Conservation (phyloP, 768 basidiomycete genomes). For the Agaricus subrufescens region DNA sequence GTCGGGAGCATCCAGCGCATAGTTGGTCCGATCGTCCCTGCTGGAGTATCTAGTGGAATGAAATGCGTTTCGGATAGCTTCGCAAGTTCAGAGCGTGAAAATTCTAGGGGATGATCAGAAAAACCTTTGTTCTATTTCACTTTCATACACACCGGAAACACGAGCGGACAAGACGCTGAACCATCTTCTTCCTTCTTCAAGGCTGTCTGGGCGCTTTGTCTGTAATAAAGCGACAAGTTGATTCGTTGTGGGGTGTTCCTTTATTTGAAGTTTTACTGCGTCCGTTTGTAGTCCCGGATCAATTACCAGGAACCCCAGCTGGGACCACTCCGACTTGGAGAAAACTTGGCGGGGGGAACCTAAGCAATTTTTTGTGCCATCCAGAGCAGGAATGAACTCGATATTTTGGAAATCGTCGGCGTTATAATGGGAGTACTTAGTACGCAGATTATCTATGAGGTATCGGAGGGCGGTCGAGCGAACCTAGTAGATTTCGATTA, state of each 20-base stretch:
- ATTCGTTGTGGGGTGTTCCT: conserved; percentile 60
- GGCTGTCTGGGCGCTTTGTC: conserved; percentile 48
- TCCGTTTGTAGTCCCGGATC: conserved; percentile 48
- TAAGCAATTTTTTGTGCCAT: conserved; percentile 45
- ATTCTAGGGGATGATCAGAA: conserved; percentile 37
- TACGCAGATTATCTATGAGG: conserved; percentile 67
- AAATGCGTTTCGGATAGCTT: conserved; percentile 55
- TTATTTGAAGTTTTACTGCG: conserved; percentile 62
- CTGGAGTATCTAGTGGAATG: conserved; percentile 50
- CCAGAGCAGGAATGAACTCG: conserved; percentile 76
- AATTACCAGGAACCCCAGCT: conserved; percentile 73
- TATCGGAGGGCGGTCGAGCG: conserved; percentile 73
- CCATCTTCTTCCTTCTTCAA: conserved; percentile 53
- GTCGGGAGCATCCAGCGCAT: conserved; percentile 50
- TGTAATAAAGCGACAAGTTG: conserved; percentile 60
- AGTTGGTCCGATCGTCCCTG: conserved; percentile 23
- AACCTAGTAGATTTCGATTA: conserved; percentile 20
- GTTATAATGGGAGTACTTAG: conserved; percentile 56
- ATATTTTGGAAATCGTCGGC: conserved; percentile 50
- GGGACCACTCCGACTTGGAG: conserved; percentile 58
- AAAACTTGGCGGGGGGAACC: conserved; percentile 72
- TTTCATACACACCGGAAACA: conserved; percentile 25
- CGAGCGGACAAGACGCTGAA: conserved; percentile 66
- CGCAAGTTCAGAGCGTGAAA: conserved; percentile 49
- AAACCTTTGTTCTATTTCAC: not conserved